These are phyloP conservation scores for Botrytis sinoallii DNA, from an alignment of 2,329 filamentous ascomycete genomes.

Conservation along the genomic window DNA sequence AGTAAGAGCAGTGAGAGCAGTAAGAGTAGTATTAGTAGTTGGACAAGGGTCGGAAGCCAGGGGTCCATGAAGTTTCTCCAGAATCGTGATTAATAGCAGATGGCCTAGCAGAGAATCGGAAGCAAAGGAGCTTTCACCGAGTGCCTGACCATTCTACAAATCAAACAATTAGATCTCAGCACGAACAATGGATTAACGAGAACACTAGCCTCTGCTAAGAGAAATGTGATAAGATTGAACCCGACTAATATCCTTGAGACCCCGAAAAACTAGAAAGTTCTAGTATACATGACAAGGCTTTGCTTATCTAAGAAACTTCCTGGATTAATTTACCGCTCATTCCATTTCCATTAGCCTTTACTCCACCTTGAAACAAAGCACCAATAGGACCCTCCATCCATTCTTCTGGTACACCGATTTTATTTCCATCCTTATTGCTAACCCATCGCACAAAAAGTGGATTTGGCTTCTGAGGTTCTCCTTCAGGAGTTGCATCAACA, in stretches of 20 bases:
- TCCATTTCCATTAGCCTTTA: slow-evolving; percentile 24
- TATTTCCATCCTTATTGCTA: slow-evolving; percentile 61
- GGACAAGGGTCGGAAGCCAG: neutral
- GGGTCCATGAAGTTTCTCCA: neutral
- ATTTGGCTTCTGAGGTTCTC: slow-evolving; percentile 49
- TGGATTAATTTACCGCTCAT: slow-evolving; percentile 37
- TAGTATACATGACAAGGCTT: neutral
- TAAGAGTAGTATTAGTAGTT: neutral
- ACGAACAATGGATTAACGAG: neutral
- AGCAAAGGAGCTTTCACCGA: neutral
- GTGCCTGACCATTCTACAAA: neutral
- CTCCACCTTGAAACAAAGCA: slow-evolving; percentile 48
- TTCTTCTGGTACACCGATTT: slow-evolving; percentile 64
- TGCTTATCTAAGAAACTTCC: slow-evolving; percentile 32
- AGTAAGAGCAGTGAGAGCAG: too few species aligned
- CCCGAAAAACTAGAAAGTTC: too few species aligned
- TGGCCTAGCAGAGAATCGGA: neutral
- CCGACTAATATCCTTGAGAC: neutral
- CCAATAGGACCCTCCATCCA: slow-evolving; percentile 64
- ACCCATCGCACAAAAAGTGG: slow-evolving; percentile 68
- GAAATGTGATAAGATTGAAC: neutral
- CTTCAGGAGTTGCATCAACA: slow-evolving; percentile 49
- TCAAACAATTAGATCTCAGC: neutral
- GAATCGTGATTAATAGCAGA: neutral
- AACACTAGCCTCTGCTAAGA: neutral